Conservation (phyloP, 768 basidiomycete genomes). For the Gyrodon lividus region DNA sequence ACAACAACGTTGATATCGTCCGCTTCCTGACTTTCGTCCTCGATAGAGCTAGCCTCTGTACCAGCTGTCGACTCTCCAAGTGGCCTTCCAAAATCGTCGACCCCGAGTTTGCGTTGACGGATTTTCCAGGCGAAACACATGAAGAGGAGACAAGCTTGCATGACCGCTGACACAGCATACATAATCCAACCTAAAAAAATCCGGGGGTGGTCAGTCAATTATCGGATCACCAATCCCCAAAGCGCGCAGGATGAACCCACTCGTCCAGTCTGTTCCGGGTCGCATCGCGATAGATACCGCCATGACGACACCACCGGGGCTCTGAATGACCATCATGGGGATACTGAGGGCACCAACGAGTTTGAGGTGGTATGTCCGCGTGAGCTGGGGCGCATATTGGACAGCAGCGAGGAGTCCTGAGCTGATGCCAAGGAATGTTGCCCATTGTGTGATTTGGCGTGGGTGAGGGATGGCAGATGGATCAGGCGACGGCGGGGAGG, state of each 20-base stretch:
- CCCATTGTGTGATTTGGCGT: constrained; percentile 57
- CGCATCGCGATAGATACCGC: constrained; percentile 76
- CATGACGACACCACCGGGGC: constrained; percentile 87
- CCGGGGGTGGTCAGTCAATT: not conserved
- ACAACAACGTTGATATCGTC: constrained; percentile 17
- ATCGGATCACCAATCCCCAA: not conserved
- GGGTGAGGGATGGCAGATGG: constrained; percentile 34
- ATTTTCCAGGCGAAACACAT: constrained; percentile 88
- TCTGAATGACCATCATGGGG: constrained; percentile 95
- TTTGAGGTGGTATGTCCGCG: constrained; percentile 71
- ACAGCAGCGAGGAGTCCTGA: constrained; percentile 75
- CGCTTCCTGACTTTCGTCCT: constrained; percentile 5
- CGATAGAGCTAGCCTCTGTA: not conserved
- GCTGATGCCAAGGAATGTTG: constrained; percentile 82
- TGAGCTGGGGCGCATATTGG: constrained; percentile 88
- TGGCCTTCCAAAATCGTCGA: constrained; percentile 88
- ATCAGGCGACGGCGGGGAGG: constrained; percentile 38
- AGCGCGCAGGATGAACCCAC: constrained; percentile 37
- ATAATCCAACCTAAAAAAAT: constrained; percentile 66
- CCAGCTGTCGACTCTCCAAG: constrained; percentile 18
- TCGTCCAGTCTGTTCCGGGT: constrained; percentile 84
- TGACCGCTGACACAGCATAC: constrained; percentile 76
- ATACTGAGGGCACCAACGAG: constrained; percentile 93
- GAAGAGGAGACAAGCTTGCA: constrained; percentile 77
- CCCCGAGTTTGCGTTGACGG: constrained; percentile 67